Evolutionary conservation across 495 filamentous ascomycete species (phyloP).

Genomic region (Xylaria curta): DNA sequence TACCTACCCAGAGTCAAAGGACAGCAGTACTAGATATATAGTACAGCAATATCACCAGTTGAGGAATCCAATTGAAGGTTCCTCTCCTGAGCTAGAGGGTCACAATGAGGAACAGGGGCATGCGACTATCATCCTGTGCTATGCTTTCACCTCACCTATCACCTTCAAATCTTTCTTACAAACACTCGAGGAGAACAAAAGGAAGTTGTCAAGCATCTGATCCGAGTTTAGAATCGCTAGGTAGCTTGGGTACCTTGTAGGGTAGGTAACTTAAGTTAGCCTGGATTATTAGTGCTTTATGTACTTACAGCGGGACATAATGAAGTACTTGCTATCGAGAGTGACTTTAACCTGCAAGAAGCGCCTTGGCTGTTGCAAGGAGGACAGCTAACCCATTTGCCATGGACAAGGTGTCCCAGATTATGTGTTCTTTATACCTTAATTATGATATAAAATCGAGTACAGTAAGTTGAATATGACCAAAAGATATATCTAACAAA

Average conservation of each 20-base stretch:
- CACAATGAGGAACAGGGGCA: conserved; percentile 15
- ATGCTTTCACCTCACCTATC: conserved; percentile 4
- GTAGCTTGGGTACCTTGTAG: conserved; percentile 2
- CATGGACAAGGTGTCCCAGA: neutral
- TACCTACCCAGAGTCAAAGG: conserved; percentile 17
- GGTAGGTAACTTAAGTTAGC: neutral
- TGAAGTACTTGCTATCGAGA: neutral
- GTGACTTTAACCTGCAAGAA: neutral
- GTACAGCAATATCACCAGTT: conserved; percentile 1
- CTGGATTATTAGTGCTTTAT: neutral
- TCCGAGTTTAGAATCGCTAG: neutral
- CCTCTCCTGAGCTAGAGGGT: conserved; percentile 13
- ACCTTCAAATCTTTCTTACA: neutral
- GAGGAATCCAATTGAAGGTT: conserved; percentile 4
- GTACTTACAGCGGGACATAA: too few relatives aligned
- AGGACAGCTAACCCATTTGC: conserved; percentile 21
- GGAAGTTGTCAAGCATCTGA: neutral
- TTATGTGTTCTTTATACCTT: too few relatives aligned
- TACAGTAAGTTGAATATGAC: too few relatives aligned
- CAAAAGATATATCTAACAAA: too few relatives aligned
- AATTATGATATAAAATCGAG: too few relatives aligned
- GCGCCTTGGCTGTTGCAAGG: conserved; percentile 1
- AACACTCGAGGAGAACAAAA: neutral
- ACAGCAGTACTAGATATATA: neutral
- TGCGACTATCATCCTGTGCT: conserved; percentile 13